Percentiles rank a stretch among this genome's conserved stretches.
Conservation (phyloP, 108 stramenopile genomes). For the Nitzschia sp. region DNA sequence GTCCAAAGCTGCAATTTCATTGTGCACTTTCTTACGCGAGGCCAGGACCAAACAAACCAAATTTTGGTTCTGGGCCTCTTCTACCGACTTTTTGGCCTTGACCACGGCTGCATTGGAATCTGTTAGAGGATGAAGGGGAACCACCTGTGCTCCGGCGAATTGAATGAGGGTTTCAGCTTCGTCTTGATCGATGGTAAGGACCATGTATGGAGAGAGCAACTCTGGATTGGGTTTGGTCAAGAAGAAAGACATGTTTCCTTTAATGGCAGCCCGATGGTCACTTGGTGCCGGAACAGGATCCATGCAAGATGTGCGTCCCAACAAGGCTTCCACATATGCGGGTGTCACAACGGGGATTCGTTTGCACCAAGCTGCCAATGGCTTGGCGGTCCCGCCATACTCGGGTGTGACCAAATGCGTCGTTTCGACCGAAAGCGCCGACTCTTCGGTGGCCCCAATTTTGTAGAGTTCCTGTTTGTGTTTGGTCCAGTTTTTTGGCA, state of each 20-base stretch:
- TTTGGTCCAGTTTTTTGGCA: constrained; percentile 1
- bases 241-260: constrained; percentile 9
- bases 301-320: not conserved
- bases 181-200: constrained; percentile 21
- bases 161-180: constrained; percentile 12
- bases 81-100: not conserved
- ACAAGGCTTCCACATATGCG: constrained; percentile 14
- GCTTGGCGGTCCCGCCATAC: constrained; percentile 24
- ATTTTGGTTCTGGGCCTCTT: not conserved
- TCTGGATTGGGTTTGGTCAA: constrained; percentile 11
- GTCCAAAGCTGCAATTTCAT: constrained; percentile 5
- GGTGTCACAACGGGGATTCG: constrained; percentile 32
- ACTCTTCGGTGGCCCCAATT: constrained; percentile 12
- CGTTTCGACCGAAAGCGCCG: not conserved
- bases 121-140: constrained; percentile 6
- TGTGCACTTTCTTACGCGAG: constrained; percentile 13
- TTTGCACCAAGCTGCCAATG: constrained; percentile 29
- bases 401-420: constrained; percentile 28
- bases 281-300: constrained; percentile 18
- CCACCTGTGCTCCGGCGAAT: constrained; percentile 20
- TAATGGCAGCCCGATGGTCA: constrained; percentile 8
- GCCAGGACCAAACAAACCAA: constrained; percentile 11
- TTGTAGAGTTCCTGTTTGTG: not conserved
- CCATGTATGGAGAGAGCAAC: constrained; percentile 9
- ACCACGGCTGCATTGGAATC: constrained; percentile 5